Conservation (phyloP, 768 basidiomycete species). For the Phanerochaete carnosa region DNA sequence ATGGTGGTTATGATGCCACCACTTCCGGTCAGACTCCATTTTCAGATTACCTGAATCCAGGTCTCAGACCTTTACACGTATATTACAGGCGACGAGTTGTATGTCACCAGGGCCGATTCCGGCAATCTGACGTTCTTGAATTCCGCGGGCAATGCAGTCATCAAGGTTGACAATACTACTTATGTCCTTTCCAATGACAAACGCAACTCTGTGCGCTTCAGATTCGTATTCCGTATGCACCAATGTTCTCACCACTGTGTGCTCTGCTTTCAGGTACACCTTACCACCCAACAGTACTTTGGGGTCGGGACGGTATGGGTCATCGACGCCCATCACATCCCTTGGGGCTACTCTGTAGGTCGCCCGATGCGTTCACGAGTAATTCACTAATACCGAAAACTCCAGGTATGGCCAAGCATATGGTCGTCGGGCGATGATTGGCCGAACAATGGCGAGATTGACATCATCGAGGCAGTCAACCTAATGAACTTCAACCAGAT, state of each 20-base stretch:
- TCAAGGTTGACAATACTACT: constrained; percentile 71
- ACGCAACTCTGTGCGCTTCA: constrained; percentile 50
- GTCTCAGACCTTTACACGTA: constrained; percentile 36
- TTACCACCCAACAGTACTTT: constrained; percentile 39
- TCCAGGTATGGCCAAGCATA: constrained; percentile 24
- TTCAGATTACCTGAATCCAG: constrained; percentile 53
- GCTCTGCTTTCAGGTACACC: constrained; percentile 36
- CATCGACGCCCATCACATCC: constrained; percentile 43
- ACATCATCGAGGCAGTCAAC: constrained; percentile 53
- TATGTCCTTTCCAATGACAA: constrained; percentile 49
- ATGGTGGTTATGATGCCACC: constrained; percentile 32
- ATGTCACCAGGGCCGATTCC: constrained; percentile 46
- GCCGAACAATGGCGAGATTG: constrained; percentile 35
- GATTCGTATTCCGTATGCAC: not conserved
- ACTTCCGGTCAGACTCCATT: constrained; percentile 26
- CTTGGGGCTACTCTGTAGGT: constrained; percentile 54
- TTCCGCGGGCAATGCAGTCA: constrained; percentile 53
- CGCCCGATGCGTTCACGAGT: not conserved
- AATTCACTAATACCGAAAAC: not conserved
- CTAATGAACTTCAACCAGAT: constrained; percentile 46
- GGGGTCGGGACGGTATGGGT: constrained; percentile 41
- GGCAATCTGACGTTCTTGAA: constrained; percentile 56
- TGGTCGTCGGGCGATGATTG: constrained; percentile 34
- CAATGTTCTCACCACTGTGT: not conserved
- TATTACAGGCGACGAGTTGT: constrained; percentile 58